Conservation (phyloP, 768 basidiomycete species). For the Hericium erinaceus region DNA sequence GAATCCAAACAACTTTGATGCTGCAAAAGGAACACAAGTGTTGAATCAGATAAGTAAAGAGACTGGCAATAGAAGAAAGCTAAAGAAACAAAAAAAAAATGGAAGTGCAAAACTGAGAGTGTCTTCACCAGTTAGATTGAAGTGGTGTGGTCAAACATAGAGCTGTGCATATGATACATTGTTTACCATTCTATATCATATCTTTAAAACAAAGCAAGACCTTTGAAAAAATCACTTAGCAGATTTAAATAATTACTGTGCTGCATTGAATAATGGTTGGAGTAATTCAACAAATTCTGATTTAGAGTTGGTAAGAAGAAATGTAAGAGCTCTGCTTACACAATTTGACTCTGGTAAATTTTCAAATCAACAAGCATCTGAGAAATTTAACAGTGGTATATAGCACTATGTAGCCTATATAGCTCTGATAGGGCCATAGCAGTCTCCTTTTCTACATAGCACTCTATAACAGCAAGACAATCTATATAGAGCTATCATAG, state of each 20-base stretch:
- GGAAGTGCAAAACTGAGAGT: background rate
- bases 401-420: no score
- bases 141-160: conserved; percentile 1
- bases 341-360: background rate
- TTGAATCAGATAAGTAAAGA: background rate
- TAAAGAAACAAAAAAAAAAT: background rate
- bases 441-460: no score
- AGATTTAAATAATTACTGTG: background rate
- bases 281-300: background rate
- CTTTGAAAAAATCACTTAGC: background rate
- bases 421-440: no score
- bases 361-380: background rate
- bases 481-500: no score
- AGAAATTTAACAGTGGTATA: no score
- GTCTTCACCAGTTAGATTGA: background rate
- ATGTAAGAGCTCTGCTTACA: background rate
- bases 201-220: background rate
- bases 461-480: no score
- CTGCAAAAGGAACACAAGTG: background rate
- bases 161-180: conserved; percentile 9
- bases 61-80: conserved; percentile 4
- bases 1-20: background rate
- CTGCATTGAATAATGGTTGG: background rate
- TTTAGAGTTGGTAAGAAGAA: background rate
- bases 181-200: background rate